phyloP scores from a whole-genome alignment of 208 protist species.

The Trypanosoma lewisi region DNA sequence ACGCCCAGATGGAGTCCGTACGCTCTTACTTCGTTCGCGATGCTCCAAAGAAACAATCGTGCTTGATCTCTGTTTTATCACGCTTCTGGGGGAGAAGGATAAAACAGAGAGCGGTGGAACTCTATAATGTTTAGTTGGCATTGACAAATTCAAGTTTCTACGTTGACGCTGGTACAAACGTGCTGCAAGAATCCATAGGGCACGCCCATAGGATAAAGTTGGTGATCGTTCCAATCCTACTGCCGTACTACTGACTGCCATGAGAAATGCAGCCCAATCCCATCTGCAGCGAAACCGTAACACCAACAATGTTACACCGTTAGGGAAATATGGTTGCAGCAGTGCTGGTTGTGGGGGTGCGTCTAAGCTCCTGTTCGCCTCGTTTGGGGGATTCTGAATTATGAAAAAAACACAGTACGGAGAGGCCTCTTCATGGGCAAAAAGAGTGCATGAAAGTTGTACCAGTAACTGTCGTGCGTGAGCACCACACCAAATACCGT shows the following conservation, averaged over 20 bases:
- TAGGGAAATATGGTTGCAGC: not conserved
- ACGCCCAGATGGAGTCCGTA: slow-evolving; percentile 2
- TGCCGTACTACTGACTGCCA: slow-evolving; percentile 14
- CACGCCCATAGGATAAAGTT: slow-evolving; percentile 57
- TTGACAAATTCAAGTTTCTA: not conserved
- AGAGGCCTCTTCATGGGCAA: slow-evolving; percentile 24
- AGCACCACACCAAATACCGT: slow-evolving; percentile 49
- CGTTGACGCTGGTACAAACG: slow-evolving; percentile 39
- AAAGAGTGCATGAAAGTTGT: slow-evolving; percentile 53
- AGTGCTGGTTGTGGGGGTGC: too few species aligned
- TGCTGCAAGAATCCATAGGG: slow-evolving; percentile 74
- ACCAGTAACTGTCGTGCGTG: slow-evolving; percentile 48
- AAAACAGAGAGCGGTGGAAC: not conserved
- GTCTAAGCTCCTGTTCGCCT: slow-evolving; percentile 13
- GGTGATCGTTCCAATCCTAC: not conserved
- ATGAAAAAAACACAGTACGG: slow-evolving; percentile 59
- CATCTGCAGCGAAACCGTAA: slow-evolving; percentile 53
- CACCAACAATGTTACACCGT: slow-evolving; percentile 36
- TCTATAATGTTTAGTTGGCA: slow-evolving; percentile 6
- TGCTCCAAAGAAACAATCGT: not conserved
- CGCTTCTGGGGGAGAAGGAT: not conserved
- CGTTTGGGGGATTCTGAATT: slow-evolving; percentile 30
- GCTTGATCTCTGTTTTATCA: not conserved
- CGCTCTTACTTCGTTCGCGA: not conserved
- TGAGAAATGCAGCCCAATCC: slow-evolving; percentile 55